These are phyloP conservation scores for Fusarium nygamai DNA, from an alignment of 2,329 filamentous ascomycete species.

Conservation along the genomic window DNA sequence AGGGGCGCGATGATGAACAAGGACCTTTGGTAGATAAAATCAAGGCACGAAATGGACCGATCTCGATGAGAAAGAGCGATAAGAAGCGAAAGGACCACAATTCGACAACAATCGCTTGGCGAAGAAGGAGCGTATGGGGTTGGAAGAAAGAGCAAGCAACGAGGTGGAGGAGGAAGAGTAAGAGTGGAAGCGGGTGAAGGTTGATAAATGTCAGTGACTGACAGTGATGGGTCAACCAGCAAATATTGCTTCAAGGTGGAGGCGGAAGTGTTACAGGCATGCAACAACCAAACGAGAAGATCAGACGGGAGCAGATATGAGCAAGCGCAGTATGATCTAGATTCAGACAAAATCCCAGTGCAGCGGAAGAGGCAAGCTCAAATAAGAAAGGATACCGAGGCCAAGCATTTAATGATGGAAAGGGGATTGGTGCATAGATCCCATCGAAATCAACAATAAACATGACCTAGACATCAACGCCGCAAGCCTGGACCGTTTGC, in stretches of 20 bases:
- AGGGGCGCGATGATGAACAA: not conserved
- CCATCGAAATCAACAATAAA: conserved; percentile 14
- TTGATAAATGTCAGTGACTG: conserved; percentile 7
- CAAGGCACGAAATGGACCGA: conserved; percentile 10
- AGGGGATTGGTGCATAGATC: conserved; percentile 19
- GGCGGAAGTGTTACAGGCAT: conserved; percentile 4
- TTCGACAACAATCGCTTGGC: conserved; percentile 6
- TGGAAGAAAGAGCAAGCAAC: conserved; percentile 13
- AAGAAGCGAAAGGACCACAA: conserved; percentile 33
- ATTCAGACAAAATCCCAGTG: not conserved
- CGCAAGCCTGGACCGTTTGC: conserved; percentile 17
- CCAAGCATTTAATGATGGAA: conserved; percentile 10
- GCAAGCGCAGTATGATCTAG: conserved; percentile 20
- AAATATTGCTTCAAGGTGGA: conserved; percentile 9
- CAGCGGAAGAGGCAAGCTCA: conserved; percentile 31
- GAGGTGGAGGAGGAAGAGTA: not conserved
- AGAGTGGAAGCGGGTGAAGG: conserved; percentile 3
- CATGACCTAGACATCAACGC: conserved; percentile 8
- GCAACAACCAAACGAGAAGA: not conserved
- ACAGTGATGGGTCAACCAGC: conserved; percentile 1
- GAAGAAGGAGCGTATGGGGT: conserved; percentile 32
- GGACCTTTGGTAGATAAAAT: not conserved
- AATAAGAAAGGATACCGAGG: conserved; percentile 33
- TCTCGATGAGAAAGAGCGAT: conserved; percentile 35
- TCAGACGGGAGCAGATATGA: conserved; percentile 13